phyloP scores from a whole-genome alignment of 2,329 filamentous ascomycete genomes.

The Fonsecaea nubica region DNA sequence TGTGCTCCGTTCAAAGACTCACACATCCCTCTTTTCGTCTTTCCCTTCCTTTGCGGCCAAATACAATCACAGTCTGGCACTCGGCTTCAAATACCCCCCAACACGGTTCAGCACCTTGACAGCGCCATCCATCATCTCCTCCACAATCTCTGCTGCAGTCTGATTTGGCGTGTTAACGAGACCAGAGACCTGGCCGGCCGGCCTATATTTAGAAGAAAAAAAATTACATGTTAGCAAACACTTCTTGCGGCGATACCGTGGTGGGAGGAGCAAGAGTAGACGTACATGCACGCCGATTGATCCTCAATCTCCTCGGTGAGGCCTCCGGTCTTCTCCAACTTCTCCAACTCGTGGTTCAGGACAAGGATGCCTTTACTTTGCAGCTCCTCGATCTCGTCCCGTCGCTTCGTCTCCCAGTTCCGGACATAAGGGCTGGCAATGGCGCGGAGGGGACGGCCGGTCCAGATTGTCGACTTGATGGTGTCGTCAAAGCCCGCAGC shows the following conservation, averaged over 20 bases:
- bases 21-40: neutral
- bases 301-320: constrained; percentile 67
- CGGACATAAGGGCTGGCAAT: constrained; percentile 76
- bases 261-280: neutral
- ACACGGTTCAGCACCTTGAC: constrained; percentile 18
- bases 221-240: neutral
- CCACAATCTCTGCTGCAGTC: constrained; percentile 76
- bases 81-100: constrained; percentile 3
- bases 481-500: constrained; percentile 74
- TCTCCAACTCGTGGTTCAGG: constrained; percentile 57
- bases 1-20: neutral
- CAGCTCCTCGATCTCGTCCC: constrained; percentile 69
- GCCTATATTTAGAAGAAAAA: constrained; percentile 1
- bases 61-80: constrained; percentile 3
- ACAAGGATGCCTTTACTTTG: constrained; percentile 74
- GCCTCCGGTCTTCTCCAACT: constrained; percentile 34
- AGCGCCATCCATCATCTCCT: constrained; percentile 80
- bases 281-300: constrained; percentile 31
- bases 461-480: constrained; percentile 76
- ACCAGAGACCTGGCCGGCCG: constrained; percentile 86
- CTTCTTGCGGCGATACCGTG: neutral
- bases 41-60: neutral
- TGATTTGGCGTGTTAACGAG: constrained; percentile 67
- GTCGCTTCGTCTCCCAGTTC: constrained; percentile 72
- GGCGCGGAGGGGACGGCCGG: constrained; percentile 75